Evolutionary conservation across 768 basidiomycete species (phyloP), one percentile per base, ranked within the genome.

Genomic region (Daedaleopsis sinensis): DNA sequence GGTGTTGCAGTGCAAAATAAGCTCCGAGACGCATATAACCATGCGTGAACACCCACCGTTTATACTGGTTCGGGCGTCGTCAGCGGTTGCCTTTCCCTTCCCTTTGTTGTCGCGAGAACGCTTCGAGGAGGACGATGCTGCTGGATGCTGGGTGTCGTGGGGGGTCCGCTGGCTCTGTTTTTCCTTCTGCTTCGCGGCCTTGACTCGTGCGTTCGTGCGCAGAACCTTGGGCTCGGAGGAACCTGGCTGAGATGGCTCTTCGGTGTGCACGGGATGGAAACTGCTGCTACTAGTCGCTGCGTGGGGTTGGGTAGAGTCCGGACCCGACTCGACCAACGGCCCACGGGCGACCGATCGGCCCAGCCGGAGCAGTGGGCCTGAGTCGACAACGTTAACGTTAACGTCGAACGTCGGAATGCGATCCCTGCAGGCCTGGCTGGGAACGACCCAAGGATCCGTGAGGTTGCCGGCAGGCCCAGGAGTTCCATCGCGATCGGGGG

Each of bases 241-340:
- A 67, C 77, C 71, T 61, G 81, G 68, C 57, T 68, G 66, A 59
- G 70, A 59, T 72, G 74, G 64, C 48, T 70, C 67, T 68, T 77
- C 77, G 70, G 75, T 76, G 70, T 79, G 74, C 71, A 76, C 74
- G 74, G 80, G 72, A 66, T 78, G 77, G 79, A 79, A 73, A 77
- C 82, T 87, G 76, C 84, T 82, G 84, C 76, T 79, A 67, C 79
- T 82, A 76, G 82, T 84, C 84, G 86, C 86, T 84, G 87, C 84
- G 81, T 82, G 83, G 71, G 82, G 80, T 81, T 90, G 84, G 90
- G 84, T 84, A 85, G 89, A 85, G 88, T 93, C 91, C 91, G n/a
- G n/a, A n/a, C n/a, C n/a, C n/a, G n/a, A n/a, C n/a, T n/a, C n/a
- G n/a, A n/a, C n/a, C n/a, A n/a, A n/a, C n/a, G n/a, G n/a, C n/a